Base-by-base conservation (phyloP, 1,139 yeast species). In the Spathaspora jeffriesii region DNA sequence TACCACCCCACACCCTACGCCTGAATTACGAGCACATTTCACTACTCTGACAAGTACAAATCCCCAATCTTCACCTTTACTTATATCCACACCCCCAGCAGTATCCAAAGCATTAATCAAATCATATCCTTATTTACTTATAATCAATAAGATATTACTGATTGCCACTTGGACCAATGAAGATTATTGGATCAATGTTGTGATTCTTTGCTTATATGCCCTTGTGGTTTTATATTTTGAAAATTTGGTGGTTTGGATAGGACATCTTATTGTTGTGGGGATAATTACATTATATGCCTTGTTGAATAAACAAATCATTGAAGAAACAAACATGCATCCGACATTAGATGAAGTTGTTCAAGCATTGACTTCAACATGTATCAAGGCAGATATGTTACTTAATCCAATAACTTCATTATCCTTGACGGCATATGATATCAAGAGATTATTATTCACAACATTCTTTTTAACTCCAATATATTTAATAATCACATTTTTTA, bases 111-210 rank as follows among this genome's bases (percentile, higher is more conserved):
- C 96, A 5, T 74, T 92, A 47, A 81, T 91, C 44, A 79, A 82
- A 53, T 82, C 96, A 8, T 91, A 92, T 62, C 97, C 97, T 2
- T 88, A 89, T 60, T 72, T 92, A 43, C 74, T 88, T 40, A 78
- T 88, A 5, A 81, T 84, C 10, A 90, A 91, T 63, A 83, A 84
- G 56, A 52, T 80, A 7, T 71, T 91, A 47, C 82, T 91, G 32
- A 75, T 92, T 28, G 66, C 88, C 27, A 92, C 98, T 0, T 93
- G 99, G 99, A 89, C 97, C 2, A 85, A 85, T 51, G 92, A 87
- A 40, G 96, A 90, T 64, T 76, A 79, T 42, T 90, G 95, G 90
- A 70, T 85, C 50, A 84, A 91, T 56, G 70, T 88, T 23, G 73
- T 89, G 30, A 60, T 87, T 40, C 80, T 88, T 27, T 71, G 83